Evolutionary conservation across 2,329 filamentous ascomycete genomes (phyloP).

Genomic region (Neonectria punicea): DNA sequence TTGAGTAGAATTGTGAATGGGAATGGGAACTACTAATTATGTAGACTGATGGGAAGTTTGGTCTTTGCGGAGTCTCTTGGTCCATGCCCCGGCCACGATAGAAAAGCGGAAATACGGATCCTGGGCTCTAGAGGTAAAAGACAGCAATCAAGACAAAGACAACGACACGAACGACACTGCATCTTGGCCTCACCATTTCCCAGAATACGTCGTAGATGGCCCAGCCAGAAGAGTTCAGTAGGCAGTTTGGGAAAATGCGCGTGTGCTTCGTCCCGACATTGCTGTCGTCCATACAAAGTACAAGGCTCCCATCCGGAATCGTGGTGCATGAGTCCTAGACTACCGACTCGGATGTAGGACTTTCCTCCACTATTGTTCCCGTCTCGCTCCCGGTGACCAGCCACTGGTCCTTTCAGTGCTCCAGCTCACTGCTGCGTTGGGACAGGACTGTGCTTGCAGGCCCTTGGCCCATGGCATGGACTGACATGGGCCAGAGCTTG

Average conservation of each 20-base stretch:
- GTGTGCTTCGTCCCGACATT: not conserved
- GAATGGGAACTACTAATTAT: not conserved
- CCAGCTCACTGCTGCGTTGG: conserved; percentile 24
- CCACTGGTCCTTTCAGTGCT: not conserved
- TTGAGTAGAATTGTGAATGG: not conserved
- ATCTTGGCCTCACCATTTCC: not conserved
- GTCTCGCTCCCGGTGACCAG: conserved; percentile 1
- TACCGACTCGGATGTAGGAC: conserved; percentile 20
- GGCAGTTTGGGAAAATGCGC: conserved; percentile 4
- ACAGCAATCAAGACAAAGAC: not conserved
- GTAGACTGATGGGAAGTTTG: not conserved
- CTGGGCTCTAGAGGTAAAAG: not conserved
- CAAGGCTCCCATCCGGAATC: not conserved
- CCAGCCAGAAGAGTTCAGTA: not conserved
- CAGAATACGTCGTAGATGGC: not conserved
- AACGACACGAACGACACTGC: not conserved
- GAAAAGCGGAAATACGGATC: not conserved
- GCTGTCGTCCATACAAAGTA: not conserved
- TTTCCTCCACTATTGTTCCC: conserved; percentile 6
- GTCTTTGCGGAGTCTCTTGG: not conserved
- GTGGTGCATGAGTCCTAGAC: conserved; percentile 21
- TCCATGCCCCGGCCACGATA: not conserved
- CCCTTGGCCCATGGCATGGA: conserved; percentile 23
- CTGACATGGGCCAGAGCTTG: conserved; percentile 35
- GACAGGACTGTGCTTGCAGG: conserved; percentile 40